These are phyloP conservation scores for Ailanthus altissimus DNA, from an alignment of 345 rosid genomes.

Conservation along the genomic window DNA sequence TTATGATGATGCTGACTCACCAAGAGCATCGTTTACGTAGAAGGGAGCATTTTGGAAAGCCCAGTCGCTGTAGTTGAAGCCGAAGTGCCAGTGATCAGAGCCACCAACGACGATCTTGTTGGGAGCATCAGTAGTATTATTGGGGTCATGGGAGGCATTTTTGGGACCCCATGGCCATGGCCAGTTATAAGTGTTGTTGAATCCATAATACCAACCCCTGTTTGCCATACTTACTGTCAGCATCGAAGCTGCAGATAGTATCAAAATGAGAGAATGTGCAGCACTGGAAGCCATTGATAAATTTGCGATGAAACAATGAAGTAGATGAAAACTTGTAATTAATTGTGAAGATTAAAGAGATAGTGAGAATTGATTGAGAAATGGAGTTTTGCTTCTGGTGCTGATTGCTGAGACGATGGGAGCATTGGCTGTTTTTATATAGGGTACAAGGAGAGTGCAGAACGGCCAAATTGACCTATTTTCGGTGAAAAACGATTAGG, in stretches of 20 bases:
- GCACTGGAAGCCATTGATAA: too few species aligned
- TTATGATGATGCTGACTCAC: slow-evolving; percentile 26
- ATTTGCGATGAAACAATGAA: too few species aligned
- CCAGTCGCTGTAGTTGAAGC: slow-evolving; percentile 63
- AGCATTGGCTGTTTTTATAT: too few species aligned
- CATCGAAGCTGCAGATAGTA: slow-evolving; percentile 20
- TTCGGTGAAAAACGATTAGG: too few species aligned
- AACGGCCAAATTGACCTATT: slow-evolving; percentile 20
- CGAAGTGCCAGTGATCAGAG: slow-evolving; percentile 61
- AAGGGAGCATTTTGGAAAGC: slow-evolving; percentile 59
- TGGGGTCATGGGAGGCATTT: slow-evolving; percentile 14
- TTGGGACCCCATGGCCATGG: slow-evolving; percentile 22
- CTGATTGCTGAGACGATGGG: too few species aligned
- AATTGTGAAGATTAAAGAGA: too few species aligned
- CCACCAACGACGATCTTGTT: slow-evolving; percentile 63
- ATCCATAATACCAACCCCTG: slow-evolving; percentile 30
- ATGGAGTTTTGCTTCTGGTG: too few species aligned
- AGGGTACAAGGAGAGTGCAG: slow-evolving; percentile 12
- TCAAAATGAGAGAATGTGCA: slow-evolving; percentile 10
- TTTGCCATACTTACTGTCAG: slow-evolving; percentile 24
- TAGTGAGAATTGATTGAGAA: too few species aligned
- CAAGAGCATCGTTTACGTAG: slow-evolving; percentile 61
- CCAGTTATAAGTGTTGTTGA: slow-evolving; percentile 23
- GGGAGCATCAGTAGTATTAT: slow-evolving; percentile 12
- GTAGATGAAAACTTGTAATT: too few species aligned